A percentile compares a stretch with the other conserved stretches of the same genome.
These are phyloP conservation scores for Neostapfia colusana DNA, from an alignment of 176 grass and related monocot genomes.

Conservation along the genomic window DNA sequence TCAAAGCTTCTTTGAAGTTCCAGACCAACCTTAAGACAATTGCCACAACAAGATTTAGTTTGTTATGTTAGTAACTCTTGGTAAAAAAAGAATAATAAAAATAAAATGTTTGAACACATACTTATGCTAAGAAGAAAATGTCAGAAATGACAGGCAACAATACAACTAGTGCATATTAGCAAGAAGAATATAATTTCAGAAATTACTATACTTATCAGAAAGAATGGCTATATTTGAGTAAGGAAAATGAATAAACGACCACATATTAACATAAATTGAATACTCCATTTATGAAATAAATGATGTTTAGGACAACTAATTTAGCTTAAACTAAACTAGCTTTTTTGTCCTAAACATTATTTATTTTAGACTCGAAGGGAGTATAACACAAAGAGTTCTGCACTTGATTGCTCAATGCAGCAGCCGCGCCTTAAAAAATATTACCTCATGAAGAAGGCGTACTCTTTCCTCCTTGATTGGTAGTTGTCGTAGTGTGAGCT, in stretches of 20 bases:
- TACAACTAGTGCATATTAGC: neutral
- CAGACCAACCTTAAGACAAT: conserved; percentile 61
- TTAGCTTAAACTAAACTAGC: too few relatives aligned
- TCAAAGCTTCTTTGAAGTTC: conserved; percentile 82
- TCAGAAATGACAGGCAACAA: neutral
- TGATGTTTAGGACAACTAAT: too few relatives aligned
- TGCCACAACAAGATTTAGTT: neutral
- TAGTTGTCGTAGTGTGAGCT: too few relatives aligned
- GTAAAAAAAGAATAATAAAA: neutral
- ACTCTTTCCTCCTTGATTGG: conserved; percentile 93
- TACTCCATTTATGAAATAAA: too few relatives aligned
- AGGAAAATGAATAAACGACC: neutral
- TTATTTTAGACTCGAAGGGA: too few relatives aligned
- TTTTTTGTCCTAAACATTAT: too few relatives aligned
- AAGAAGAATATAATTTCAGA: conserved; percentile 2
- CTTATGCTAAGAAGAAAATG: neutral
- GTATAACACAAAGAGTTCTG: neutral
- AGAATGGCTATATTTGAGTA: neutral
- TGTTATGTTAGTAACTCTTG: neutral
- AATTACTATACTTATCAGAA: conserved; percentile 1
- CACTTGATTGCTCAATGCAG: neutral
- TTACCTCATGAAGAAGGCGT: conserved; percentile 85
- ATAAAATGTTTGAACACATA: neutral
- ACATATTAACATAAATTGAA: neutral
- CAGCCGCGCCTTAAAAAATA: neutral